These are phyloP conservation scores for Colletotrichum echinochloae DNA, from an alignment of 2,329 filamentous ascomycete genomes.

Conservation along the genomic window DNA sequence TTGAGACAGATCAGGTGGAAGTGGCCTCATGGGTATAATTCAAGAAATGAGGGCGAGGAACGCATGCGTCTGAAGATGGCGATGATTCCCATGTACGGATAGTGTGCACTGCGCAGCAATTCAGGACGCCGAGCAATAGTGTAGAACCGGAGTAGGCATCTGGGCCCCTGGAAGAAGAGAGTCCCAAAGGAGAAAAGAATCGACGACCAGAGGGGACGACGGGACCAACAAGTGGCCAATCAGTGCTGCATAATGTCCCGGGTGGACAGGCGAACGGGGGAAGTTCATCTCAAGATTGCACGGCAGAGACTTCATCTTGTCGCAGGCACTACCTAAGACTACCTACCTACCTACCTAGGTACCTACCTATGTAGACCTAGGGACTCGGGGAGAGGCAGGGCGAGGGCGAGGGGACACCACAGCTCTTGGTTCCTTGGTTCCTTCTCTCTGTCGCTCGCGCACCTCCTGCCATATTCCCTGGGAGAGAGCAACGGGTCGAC, in stretches of 20 bases:
- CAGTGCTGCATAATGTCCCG: slow-evolving; percentile 1
- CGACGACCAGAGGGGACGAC: not conserved
- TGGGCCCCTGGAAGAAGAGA: slow-evolving; percentile 17
- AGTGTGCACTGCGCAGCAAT: not conserved
- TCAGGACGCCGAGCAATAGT: slow-evolving; percentile 12
- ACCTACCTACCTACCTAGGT: too few relatives aligned
- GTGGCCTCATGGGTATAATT: slow-evolving; percentile 17
- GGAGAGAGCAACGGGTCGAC: slow-evolving; percentile 19
- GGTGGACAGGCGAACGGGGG: not conserved
- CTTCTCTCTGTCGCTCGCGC: slow-evolving; percentile 1
- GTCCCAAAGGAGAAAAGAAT: slow-evolving; percentile 26
- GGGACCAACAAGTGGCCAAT: slow-evolving; percentile 19
- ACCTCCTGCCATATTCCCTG: not conserved
- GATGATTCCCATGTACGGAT: not conserved
- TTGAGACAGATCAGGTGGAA: slow-evolving; percentile 5
- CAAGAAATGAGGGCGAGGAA: slow-evolving; percentile 9
- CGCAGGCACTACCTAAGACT: too few relatives aligned
- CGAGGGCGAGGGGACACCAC: not conserved
- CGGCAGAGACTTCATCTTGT: too few relatives aligned
- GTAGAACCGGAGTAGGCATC: not conserved
- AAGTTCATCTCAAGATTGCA: slow-evolving; percentile 18
- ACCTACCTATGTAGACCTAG: too few relatives aligned
- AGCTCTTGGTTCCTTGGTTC: slow-evolving; percentile 2
- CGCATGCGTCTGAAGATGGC: slow-evolving; percentile 11
- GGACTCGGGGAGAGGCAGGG: too few relatives aligned